Percentiles rank a stretch among this genome's conserved stretches.
phyloP scores from a whole-genome alignment of 305 asterid species.

The Fraxinus floribunda region DNA sequence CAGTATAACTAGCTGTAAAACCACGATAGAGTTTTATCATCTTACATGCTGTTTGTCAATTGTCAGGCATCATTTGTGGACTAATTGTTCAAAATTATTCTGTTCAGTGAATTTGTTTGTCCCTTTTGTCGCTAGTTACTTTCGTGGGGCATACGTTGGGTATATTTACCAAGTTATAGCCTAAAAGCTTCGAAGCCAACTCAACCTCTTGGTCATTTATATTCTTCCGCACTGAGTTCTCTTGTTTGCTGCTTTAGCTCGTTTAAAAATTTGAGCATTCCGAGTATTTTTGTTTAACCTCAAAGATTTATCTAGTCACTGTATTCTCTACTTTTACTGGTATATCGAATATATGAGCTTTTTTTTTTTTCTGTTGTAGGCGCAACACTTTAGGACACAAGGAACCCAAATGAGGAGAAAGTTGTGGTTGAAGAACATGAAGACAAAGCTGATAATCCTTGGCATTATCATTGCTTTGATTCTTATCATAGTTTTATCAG shows the following conservation, averaged over 20 bases:
- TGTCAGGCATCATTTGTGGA: not conserved
- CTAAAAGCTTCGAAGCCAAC: not conserved
- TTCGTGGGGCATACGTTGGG: not conserved
- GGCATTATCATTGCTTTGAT: not conserved
- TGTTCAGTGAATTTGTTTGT: not conserved
- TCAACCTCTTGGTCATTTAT: not conserved
- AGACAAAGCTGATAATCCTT: not conserved
- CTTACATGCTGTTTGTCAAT: not conserved
- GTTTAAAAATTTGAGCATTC: not conserved
- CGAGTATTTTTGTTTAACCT: not conserved
- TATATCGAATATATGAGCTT: not conserved
- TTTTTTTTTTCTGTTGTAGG: not conserved
- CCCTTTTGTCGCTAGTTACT: not conserved
- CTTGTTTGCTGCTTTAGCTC: not conserved
- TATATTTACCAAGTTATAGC: not conserved
- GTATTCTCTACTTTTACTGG: too few relatives aligned
- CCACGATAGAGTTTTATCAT: not conserved
- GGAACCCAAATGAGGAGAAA: conserved; percentile 7
- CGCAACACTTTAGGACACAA: not conserved
- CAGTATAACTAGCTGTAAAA: too few relatives aligned
- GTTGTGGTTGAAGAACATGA: conserved; percentile 11
- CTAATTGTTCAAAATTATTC: not conserved
- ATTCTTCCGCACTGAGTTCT: not conserved
- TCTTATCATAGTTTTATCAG: not conserved
- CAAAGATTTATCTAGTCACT: not conserved